A percentile compares a stretch with the other conserved stretches of the same genome.
These are phyloP conservation scores for Pleurotus tuber-regium DNA, from an alignment of 768 basidiomycete species.

Conservation along the genomic window DNA sequence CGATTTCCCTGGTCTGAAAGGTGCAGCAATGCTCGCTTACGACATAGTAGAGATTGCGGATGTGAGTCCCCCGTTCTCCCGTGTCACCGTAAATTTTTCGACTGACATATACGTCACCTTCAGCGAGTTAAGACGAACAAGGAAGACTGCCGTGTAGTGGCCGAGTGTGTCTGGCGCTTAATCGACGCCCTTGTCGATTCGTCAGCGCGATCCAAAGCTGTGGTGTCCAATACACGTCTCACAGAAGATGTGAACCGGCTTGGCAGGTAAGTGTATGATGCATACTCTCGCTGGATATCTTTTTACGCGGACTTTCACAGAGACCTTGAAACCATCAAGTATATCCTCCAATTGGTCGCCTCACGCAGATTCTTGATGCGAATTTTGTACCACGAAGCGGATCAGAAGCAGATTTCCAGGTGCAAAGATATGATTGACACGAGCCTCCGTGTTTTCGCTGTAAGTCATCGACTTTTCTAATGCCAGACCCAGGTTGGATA, in stretches of 20 bases:
- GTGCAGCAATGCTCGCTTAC: conserved; percentile 4
- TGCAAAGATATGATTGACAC: conserved; percentile 11
- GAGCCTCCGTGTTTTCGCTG: conserved; percentile 8
- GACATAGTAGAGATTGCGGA: conserved; percentile 6
- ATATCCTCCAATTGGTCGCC: conserved; percentile 3
- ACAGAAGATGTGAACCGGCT: conserved; percentile 4
- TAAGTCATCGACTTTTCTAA: background rate
- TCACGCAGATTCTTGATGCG: background rate
- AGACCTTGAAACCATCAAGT: conserved; percentile 6
- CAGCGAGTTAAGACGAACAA: conserved; percentile 6
- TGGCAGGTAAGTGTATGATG: background rate
- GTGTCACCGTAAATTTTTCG: no score
- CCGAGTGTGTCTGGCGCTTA: conserved; percentile 7
- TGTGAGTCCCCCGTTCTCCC: background rate
- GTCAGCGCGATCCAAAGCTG: conserved; percentile 1
- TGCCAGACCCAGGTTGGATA: background rate
- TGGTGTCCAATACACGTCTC: conserved; percentile 1
- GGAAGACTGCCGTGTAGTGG: conserved; percentile 5
- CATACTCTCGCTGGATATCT: background rate
- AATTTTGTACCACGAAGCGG: conserved; percentile 8
- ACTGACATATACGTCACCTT: no score
- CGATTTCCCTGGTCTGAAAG: conserved; percentile 8
- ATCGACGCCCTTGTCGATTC: conserved; percentile 9
- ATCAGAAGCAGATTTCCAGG: conserved; percentile 7
- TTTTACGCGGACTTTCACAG: background rate